phyloP scores from a whole-genome alignment of 495 filamentous ascomycete species.

The Penicillium simplicissimum region DNA sequence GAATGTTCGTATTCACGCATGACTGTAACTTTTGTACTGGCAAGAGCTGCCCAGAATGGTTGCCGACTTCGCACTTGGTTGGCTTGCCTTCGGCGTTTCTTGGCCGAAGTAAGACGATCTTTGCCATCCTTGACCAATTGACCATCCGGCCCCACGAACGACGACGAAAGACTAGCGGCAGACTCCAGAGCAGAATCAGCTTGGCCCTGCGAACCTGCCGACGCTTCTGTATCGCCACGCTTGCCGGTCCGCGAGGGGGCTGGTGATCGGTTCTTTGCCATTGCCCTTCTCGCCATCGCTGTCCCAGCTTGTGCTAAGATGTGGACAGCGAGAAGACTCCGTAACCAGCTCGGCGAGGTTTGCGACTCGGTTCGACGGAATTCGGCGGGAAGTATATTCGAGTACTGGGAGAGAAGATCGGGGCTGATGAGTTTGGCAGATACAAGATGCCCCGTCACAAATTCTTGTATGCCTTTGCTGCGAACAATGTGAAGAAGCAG shows the following conservation, averaged over 20 bases:
- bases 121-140: slow-evolving; percentile 56
- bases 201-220: slow-evolving; percentile 49
- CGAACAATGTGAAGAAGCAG: slow-evolving; percentile 64
- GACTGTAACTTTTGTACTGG: slow-evolving; percentile 91
- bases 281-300: slow-evolving; percentile 54
- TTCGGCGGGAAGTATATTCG: slow-evolving; percentile 45
- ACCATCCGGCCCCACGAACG: slow-evolving; percentile 50
- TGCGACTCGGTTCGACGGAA: slow-evolving; percentile 45
- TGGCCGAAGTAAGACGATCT: slow-evolving; percentile 60
- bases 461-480: slow-evolving; percentile 58
- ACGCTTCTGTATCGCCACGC: slow-evolving; percentile 59
- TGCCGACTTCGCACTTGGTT: slow-evolving; percentile 86
- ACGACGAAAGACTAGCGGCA: slow-evolving; percentile 47
- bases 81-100: slow-evolving; percentile 86
- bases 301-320: slow-evolving; percentile 78
- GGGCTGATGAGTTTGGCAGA: slow-evolving; percentile 49
- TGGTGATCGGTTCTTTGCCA: slow-evolving; percentile 51
- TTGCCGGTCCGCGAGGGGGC: slow-evolving; percentile 45
- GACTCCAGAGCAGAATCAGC: slow-evolving; percentile 48
- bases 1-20: slow-evolving; percentile 90
- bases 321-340: slow-evolving; percentile 74
- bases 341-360: slow-evolving; percentile 58
- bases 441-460: slow-evolving; percentile 46
- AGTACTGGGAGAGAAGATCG: slow-evolving; percentile 46
- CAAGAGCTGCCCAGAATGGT: slow-evolving; percentile 91